Conservation (phyloP, 1,284 basidiomycete genomes). For the Mycocalia duriaeana region DNA sequence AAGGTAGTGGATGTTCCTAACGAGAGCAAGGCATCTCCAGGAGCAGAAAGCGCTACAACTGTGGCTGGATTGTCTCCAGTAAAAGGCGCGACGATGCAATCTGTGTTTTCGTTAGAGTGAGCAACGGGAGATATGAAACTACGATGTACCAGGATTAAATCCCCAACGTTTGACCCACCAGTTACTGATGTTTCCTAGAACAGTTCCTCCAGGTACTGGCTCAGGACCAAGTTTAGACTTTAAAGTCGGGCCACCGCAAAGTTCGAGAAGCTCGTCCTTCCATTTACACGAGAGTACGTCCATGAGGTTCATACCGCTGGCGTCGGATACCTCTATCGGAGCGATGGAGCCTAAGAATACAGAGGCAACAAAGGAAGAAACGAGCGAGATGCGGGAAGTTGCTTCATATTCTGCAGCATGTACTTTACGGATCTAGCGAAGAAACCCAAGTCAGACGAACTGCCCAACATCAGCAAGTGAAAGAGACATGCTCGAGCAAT, state of each 20-base stretch:
- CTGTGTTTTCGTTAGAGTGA: slow-evolving; percentile 24
- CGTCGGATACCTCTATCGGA: slow-evolving; percentile 77
- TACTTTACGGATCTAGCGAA: slow-evolving; percentile 49
- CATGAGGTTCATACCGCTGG: slow-evolving; percentile 90
- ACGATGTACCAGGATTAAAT: slow-evolving; percentile 54
- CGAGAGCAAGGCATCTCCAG: slow-evolving; percentile 84
- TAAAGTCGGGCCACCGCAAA: slow-evolving; percentile 62
- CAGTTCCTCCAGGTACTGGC: slow-evolving; percentile 65
- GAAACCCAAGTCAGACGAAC: slow-evolving; percentile 3
- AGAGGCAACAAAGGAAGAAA: slow-evolving; percentile 82
- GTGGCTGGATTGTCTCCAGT: slow-evolving; percentile 93
- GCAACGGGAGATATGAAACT: neutral
- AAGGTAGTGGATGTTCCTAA: slow-evolving; percentile 91
- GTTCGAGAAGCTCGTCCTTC: slow-evolving; percentile 57
- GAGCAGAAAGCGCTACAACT: slow-evolving; percentile 72
- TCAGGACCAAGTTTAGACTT: slow-evolving; percentile 77
- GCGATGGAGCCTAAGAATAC: slow-evolving; percentile 66
- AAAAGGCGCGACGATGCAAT: slow-evolving; percentile 80
- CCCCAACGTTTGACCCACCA: slow-evolving; percentile 81
- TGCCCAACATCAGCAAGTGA: too few relatives aligned
- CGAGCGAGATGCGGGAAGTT: slow-evolving; percentile 74
- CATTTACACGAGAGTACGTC: slow-evolving; percentile 66
- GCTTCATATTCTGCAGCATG: slow-evolving; percentile 58
- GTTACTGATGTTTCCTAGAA: slow-evolving; percentile 58
- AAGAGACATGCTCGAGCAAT: slow-evolving; percentile 60